A percentile compares a stretch with the other conserved stretches of the same genome.
phyloP scores from a whole-genome alignment of 805 yeast genomes.

The Lachancea sp. region DNA sequence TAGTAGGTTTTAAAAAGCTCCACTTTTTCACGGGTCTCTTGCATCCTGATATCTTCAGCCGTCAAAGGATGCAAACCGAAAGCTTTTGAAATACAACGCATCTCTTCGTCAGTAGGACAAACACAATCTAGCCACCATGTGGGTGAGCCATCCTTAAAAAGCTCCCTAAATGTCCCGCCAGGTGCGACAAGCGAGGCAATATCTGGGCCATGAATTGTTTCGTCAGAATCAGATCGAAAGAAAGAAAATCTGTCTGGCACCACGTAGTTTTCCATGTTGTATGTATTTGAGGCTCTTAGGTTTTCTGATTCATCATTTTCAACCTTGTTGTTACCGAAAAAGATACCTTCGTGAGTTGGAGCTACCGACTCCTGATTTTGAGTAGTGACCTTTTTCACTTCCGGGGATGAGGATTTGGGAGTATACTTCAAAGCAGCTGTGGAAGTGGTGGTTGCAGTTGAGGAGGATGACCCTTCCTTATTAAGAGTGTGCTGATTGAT shows the following conservation, averaged over 20 bases:
- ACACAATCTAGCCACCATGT: slow-evolving; percentile 96
- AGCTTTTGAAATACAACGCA: slow-evolving; percentile 86
- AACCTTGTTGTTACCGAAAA: slow-evolving; percentile 36
- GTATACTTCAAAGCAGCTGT: slow-evolving; percentile 58
- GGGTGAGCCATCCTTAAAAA: slow-evolving; percentile 65
- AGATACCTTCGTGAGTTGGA: slow-evolving; percentile 27
- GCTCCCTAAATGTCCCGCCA: slow-evolving; percentile 56
- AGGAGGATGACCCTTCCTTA: slow-evolving; percentile 23
- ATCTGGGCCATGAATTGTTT: slow-evolving; percentile 85
- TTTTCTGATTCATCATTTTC: slow-evolving; percentile 26
- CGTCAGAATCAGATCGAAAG: slow-evolving; percentile 75
- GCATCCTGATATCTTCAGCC: slow-evolving; percentile 93
- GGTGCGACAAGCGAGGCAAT: slow-evolving; percentile 68
- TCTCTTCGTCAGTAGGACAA: slow-evolving; percentile 91
- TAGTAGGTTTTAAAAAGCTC: slow-evolving; percentile 86
- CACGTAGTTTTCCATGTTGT: slow-evolving; percentile 8
- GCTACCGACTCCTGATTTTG: not conserved
- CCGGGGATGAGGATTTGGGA: slow-evolving; percentile 33
- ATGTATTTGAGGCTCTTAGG: not conserved
- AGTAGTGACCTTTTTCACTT: not conserved
- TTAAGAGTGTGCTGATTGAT: not conserved
- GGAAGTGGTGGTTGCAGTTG: slow-evolving; percentile 35
- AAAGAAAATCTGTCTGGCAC: slow-evolving; percentile 79
- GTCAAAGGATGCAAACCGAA: slow-evolving; percentile 97
- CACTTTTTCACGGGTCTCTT: slow-evolving; percentile 95